phyloP scores from a whole-genome alignment of 2,329 filamentous ascomycete genomes.

The Diaporthe destruens region DNA sequence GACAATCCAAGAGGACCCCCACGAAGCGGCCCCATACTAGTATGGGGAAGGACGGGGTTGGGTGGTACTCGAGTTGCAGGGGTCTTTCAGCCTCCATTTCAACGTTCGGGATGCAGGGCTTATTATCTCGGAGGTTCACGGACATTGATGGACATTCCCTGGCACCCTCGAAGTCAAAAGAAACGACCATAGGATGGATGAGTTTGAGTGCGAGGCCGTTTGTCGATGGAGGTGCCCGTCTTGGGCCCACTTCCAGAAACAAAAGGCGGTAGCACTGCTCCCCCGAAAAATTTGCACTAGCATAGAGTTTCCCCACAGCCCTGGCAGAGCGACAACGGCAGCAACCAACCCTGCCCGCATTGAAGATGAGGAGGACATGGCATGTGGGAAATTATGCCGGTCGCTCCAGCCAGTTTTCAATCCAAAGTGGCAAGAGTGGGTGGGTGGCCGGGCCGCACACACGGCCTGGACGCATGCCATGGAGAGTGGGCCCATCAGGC shows the following conservation, averaged over 20 bases:
- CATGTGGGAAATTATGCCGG: conserved; percentile 22
- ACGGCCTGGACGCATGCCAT: conserved; percentile 22
- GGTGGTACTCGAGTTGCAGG: conserved; percentile 31
- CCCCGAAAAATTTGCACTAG: conserved; percentile 27
- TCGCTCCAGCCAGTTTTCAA: not conserved
- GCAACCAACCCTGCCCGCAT: conserved; percentile 3
- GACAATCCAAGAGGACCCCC: conserved; percentile 36
- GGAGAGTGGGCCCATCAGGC: conserved; percentile 18
- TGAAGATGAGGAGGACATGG: not conserved
- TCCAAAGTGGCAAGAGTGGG: not conserved
- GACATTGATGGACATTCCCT: conserved; percentile 26
- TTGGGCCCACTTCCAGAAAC: conserved; percentile 13
- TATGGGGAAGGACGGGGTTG: conserved; percentile 33
- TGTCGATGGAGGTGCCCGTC: conserved; percentile 2
- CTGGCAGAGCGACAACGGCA: conserved; percentile 23
- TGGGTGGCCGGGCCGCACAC: conserved; percentile 8
- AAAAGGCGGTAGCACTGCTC: conserved; percentile 13
- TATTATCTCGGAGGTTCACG: conserved; percentile 5
- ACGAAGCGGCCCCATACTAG: conserved; percentile 29
- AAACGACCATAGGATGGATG: conserved; percentile 18
- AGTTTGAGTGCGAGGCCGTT: not conserved
- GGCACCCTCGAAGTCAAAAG: conserved; percentile 1
- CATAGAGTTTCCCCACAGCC: not conserved
- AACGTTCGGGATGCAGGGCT: conserved; percentile 10
- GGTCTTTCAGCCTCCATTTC: conserved; percentile 35